Conservation (phyloP, 345 rosid genomes). For the Acer yangbiense region DNA sequence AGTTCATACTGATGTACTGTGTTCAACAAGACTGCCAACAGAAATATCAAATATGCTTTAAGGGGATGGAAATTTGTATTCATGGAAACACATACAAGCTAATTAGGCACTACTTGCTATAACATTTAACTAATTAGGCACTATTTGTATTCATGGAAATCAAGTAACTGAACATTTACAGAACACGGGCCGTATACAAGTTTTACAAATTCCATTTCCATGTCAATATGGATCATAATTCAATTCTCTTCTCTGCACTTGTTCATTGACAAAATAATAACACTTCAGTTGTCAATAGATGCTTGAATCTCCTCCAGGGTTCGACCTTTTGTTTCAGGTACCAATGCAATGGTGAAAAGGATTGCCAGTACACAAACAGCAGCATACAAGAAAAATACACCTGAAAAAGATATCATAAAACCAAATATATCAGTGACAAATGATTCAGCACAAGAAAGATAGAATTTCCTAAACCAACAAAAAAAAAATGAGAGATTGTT, state of each 20-base stretch:
- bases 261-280: not conserved
- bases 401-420: constrained; percentile 18
- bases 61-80: no score
- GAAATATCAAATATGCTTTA: no score
- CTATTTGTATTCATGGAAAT: no score
- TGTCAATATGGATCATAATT: not conserved
- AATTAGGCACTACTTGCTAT: no score
- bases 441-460: not conserved
- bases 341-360: constrained; percentile 41
- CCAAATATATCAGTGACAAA: not conserved
- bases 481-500: no score
- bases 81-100: no score
- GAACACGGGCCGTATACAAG: not conserved
- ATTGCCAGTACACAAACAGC: constrained; percentile 32
- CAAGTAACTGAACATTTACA: not conserved
- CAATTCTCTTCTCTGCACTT: not conserved
- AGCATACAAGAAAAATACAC: constrained; percentile 46
- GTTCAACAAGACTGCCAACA: no score
- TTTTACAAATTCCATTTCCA: not conserved
- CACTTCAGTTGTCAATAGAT: constrained; percentile 14
- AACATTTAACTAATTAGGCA: no score
- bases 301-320: constrained; percentile 56
- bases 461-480: not conserved
- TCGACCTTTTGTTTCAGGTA: constrained; percentile 55
- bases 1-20: no score